These are phyloP conservation scores for Russula brevipes DNA, from an alignment of 768 basidiomycete species.

Conservation along the genomic window DNA sequence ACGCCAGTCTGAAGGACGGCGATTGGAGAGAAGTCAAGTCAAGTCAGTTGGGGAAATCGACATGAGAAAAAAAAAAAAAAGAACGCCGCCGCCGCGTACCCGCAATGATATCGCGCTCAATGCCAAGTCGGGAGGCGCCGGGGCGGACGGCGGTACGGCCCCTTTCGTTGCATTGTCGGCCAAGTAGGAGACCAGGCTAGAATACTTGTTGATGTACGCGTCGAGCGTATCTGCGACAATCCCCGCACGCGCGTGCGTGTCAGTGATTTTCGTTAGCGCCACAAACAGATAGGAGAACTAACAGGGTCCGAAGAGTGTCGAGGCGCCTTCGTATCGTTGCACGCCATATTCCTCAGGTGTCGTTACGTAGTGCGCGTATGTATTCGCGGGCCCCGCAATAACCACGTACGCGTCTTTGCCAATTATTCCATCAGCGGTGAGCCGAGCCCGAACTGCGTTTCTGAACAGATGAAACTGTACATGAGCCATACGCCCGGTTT, in stretches of 20 bases:
- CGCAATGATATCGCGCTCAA: conserved; percentile 63
- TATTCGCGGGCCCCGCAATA: conserved; percentile 76
- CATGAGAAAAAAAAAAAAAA: not conserved
- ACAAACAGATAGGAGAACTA: conserved; percentile 30
- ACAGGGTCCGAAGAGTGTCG: conserved; percentile 74
- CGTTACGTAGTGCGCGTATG: conserved; percentile 69
- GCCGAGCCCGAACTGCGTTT: conserved; percentile 57
- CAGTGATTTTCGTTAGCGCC: conserved; percentile 2
- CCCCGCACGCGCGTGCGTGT: not conserved
- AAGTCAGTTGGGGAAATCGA: not conserved
- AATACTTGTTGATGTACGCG: conserved; percentile 74
- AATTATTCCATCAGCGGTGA: conserved; percentile 59
- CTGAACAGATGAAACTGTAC: conserved; percentile 33
- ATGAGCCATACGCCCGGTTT: not conserved
- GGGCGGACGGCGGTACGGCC: conserved; percentile 53
- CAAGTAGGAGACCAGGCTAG: conserved; percentile 58
- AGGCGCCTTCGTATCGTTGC: conserved; percentile 79
- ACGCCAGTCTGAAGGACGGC: conserved; percentile 46
- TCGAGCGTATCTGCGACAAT: conserved; percentile 58
- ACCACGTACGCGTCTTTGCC: conserved; percentile 70
- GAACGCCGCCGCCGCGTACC: conserved; percentile 32
- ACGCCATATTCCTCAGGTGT: conserved; percentile 68
- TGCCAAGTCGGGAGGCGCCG: conserved; percentile 59
- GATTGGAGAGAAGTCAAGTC: not conserved
- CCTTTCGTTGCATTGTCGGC: conserved; percentile 39